Evolutionary conservation across 106 monocot species (phyloP).

Genomic region (Platanthera guangdongensis): DNA sequence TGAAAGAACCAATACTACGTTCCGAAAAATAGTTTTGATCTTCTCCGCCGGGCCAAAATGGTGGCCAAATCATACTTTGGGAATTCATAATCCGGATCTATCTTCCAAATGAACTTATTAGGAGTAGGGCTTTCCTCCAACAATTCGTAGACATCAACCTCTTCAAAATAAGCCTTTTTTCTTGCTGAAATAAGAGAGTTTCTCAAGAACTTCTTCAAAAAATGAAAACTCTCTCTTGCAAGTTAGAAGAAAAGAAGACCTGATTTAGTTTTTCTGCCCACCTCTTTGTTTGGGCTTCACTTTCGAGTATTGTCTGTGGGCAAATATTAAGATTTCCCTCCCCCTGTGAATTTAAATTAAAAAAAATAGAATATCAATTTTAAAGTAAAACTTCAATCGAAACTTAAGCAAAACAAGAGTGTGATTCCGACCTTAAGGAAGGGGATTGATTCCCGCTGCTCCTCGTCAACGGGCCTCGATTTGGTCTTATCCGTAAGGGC

Average conservation of each 20-base stretch:
- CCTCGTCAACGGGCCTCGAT: slow-evolving; percentile 34
- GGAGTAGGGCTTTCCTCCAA: slow-evolving; percentile 87
- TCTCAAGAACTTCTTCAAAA: slow-evolving; percentile 13
- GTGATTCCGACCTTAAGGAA: slow-evolving; percentile 44
- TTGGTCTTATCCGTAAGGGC: slow-evolving; percentile 18
- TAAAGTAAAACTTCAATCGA: background rate
- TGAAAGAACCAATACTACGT: slow-evolving; percentile 5
- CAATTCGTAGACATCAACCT: slow-evolving; percentile 83
- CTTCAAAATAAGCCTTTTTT: slow-evolving; percentile 80
- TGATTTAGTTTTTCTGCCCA: slow-evolving; percentile 40
- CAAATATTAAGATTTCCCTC: slow-evolving; percentile 67
- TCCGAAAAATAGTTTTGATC: slow-evolving; percentile 41
- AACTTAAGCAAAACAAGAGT: background rate
- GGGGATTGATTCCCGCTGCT: slow-evolving; percentile 74
- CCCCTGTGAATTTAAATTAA: slow-evolving; percentile 37
- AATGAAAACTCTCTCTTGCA: background rate
- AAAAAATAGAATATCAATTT: background rate
- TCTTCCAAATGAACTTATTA: slow-evolving; percentile 50
- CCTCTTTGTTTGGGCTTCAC: slow-evolving; percentile 41
- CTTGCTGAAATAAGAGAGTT: slow-evolving; percentile 47
- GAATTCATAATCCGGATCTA: slow-evolving; percentile 26
- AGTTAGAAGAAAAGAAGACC: slow-evolving; percentile 18
- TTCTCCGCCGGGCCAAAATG: slow-evolving; percentile 71
- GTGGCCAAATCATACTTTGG: slow-evolving; percentile 50
- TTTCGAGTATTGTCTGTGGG: slow-evolving; percentile 22